These are phyloP conservation scores for Byssothecium circinans DNA, from an alignment of 2,329 filamentous ascomycete genomes.

Conservation along the genomic window DNA sequence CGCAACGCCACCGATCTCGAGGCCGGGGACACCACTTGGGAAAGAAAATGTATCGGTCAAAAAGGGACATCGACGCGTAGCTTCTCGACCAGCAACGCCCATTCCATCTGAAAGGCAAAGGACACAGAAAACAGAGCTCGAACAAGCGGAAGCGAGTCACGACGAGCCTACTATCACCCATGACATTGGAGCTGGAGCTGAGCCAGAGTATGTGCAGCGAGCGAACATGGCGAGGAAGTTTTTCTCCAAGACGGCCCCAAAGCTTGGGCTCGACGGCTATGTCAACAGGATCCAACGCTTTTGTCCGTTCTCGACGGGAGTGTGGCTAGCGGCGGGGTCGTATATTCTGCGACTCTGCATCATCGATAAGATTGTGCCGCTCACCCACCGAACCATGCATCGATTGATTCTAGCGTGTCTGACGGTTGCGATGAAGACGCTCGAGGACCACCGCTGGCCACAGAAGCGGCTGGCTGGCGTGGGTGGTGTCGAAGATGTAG, in stretches of 20 bases:
- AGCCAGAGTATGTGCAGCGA: constrained; percentile 76
- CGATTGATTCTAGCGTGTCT: constrained; percentile 81
- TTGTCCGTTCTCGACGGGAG: constrained; percentile 90
- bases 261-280: constrained; percentile 82
- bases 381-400: constrained; percentile 84
- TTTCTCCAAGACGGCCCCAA: constrained; percentile 83
- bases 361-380: constrained; percentile 72
- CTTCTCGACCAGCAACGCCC: constrained; percentile 43
- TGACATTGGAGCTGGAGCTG: constrained; percentile 63
- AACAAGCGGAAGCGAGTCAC: constrained; percentile 54
- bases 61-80: constrained; percentile 37
- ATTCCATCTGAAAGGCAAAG: constrained; percentile 46
- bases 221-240: constrained; percentile 88
- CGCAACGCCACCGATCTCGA: constrained; percentile 71
- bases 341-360: constrained; percentile 84
- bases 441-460: constrained; percentile 89
- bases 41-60: constrained; percentile 30
- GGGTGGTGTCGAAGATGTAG: constrained; percentile 79
- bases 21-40: constrained; percentile 58
- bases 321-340: constrained; percentile 84
- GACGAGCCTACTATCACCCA: constrained; percentile 51
- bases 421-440: constrained; percentile 86
- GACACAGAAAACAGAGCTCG: constrained; percentile 45
- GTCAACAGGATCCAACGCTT: constrained; percentile 83
- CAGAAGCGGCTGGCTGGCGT: constrained; percentile 84